Evolutionary conservation across 495 filamentous ascomycete genomes (phyloP).

Genomic region (Letharia lupina): DNA sequence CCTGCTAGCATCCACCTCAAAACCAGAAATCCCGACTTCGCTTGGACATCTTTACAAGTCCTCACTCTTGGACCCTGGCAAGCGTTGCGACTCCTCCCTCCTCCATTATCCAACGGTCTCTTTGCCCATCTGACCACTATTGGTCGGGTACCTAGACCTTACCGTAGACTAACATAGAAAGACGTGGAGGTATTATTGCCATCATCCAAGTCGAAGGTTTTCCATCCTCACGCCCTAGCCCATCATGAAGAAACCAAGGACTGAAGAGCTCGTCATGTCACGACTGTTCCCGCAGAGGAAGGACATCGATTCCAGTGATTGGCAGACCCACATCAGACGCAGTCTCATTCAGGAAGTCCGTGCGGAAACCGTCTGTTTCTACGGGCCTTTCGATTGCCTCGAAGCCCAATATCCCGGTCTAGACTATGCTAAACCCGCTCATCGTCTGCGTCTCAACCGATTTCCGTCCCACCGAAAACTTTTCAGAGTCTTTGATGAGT

Average conservation of each 20-base stretch:
- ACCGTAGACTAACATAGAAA: not conserved
- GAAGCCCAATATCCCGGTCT: conserved; percentile 89
- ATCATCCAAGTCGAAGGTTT: not conserved
- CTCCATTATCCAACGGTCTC: not conserved
- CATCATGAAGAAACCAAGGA: conserved; percentile 53
- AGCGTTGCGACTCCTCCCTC: not conserved
- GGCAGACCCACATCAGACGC: conserved; percentile 49
- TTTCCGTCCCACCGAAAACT: conserved; percentile 74
- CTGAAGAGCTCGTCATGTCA: conserved; percentile 49
- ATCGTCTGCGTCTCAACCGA: conserved; percentile 74
- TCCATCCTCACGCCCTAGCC: not conserved
- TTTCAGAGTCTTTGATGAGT: conserved; percentile 72
- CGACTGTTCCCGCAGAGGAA: conserved; percentile 50
- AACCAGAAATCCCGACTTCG: not conserved
- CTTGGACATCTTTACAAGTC: not conserved
- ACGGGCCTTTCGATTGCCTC: conserved; percentile 72
- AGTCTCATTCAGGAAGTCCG: conserved; percentile 85
- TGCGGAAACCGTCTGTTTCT: conserved; percentile 74
- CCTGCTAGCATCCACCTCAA: not conserved
- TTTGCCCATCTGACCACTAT: not conserved
- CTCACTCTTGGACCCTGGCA: not conserved
- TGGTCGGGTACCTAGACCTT: not conserved
- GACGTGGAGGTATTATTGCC: not conserved
- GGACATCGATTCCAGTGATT: conserved; percentile 46
- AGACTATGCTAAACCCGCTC: conserved; percentile 71